Evolutionary conservation across 495 filamentous ascomycete genomes (phyloP), one percentile per base, ranked within the genome.

Genomic region (Trichoderma reesei): DNA sequence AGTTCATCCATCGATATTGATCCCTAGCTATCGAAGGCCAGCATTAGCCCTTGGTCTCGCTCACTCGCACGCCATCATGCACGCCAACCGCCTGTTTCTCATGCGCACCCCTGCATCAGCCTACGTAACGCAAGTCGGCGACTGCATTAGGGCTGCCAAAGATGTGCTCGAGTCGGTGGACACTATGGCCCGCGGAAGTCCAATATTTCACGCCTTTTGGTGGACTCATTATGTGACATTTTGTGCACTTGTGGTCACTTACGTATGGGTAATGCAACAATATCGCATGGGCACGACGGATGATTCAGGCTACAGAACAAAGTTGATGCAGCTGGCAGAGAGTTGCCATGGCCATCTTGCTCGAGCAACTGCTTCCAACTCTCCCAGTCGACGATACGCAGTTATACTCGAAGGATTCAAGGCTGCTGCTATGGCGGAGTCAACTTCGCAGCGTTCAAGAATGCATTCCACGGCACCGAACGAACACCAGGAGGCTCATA

Each of bases 381-480:
- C 78, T 34, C 79, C 80, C 0, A 82, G 79, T 70, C 75, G 79
- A 7, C 72, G 79, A n/a, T 83, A 82, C 64, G 74, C 77, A 60
- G 79, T 80, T 46, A 80, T 83, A 26, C 68, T 83, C 13, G 76
- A 78, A 42, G 80, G 48, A 11, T 56, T 56, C 11, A 13, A 26
- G 81, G 63, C 71, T 81, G 42, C 63, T 48, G 26, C 46, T 41
- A 8, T 48, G 41, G 36, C 38, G 36, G 13, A 60, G 39, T 51
- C 63, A 60, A 56, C 48, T 56, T 8, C 20, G 11, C 48, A 56
- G 31, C 48, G 33, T 3, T 13, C 20, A n/a, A 56, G 20, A 56
- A 9, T 20, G 14, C 48, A 11, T 9, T 31, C 13, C 14, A 56
- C 8, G 8, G 20, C 48, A 56, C 48, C 20, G 10, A 26, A 56